Base-by-base conservation (phyloP, 1,139 yeast genomes). In the Insectozyma bohioensis region DNA sequence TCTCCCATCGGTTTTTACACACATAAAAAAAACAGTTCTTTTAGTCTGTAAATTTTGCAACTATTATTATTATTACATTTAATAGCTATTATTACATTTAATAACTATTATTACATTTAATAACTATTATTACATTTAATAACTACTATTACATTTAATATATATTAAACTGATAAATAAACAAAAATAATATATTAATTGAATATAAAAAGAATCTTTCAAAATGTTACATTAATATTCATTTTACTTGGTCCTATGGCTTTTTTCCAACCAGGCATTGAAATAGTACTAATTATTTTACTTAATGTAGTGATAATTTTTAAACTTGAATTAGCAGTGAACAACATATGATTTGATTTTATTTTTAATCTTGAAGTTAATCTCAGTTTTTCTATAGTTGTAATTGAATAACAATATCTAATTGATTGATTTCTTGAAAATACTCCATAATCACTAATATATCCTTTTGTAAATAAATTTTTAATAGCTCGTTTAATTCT, bases 401-500 rank as follows among this genome's bases (percentile, higher is more conserved):
- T 48, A 5, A 61, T 49, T 7, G 50, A 36, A 25, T 51, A 40
- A 22, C 49, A 49, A 23, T 35, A 28, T 22, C 35, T 29, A 12
- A 31, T 30, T 22, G 10, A 20, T 12, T 12, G 26, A 11, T 27
- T 22, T 43, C 36, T 34, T 15, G 36, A 33, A 37, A 55, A 55
- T 5, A 56, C 63, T 1, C 55, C 61, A 13, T 61, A 63, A 36
- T 63, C 66, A 5, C 57, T 37, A 22, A 59, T 46, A 28, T 45
- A 44, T 1, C 68, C 67, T n/a, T 51, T 52, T 5, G 45, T 40
- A 39, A 65, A 47, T 27, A 61, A 51, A 6, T 49, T 37, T 17
- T 45, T 42, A 12, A 65, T 27, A 4, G 67, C 63, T 12, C 70
- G 45, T 36, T 54, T 56, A 34, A 67, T 47, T 22, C 71, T 42